A percentile compares a stretch with the other conserved stretches of the same genome.
Evolutionary conservation across 73 alveolate species (phyloP).

Genomic region (Uronychia setigera): DNA sequence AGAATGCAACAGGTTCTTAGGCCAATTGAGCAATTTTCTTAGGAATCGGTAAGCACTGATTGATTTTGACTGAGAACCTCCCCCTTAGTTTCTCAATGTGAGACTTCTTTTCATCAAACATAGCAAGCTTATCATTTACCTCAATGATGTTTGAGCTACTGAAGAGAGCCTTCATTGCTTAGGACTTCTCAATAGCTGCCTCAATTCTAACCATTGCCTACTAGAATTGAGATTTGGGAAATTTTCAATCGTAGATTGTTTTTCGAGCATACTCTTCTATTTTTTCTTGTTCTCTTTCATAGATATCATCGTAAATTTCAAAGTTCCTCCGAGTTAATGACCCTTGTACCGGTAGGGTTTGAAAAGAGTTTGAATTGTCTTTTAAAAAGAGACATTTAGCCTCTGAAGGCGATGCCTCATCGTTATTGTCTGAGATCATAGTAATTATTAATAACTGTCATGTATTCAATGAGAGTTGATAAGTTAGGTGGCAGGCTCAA

Average conservation of each 20-base stretch:
- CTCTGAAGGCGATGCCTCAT: no score
- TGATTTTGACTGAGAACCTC: not conserved
- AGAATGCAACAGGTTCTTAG: slow-evolving; percentile 14
- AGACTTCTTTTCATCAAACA: not conserved
- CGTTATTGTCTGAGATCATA: no score
- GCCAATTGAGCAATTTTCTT: not conserved
- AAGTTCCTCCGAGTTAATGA: not conserved
- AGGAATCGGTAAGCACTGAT: not conserved
- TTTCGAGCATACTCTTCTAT: not conserved
- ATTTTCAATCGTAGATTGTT: not conserved
- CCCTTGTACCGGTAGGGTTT: not conserved
- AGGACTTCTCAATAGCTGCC: not conserved
- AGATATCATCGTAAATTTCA: not conserved
- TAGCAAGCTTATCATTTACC: not conserved
- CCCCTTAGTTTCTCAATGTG: slow-evolving; percentile 11
- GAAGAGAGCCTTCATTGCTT: not conserved
- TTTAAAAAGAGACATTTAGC: no score
- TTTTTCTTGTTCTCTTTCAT: not conserved
- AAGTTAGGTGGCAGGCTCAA: no score
- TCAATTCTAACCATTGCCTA: not conserved
- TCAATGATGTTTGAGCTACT: not conserved
- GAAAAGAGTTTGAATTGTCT: no score
- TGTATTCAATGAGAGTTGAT: no score
- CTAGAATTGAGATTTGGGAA: not conserved
- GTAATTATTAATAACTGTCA: no score